Base-by-base conservation (phyloP, 805 yeast genomes). In the Yamadazyma endophytica region DNA sequence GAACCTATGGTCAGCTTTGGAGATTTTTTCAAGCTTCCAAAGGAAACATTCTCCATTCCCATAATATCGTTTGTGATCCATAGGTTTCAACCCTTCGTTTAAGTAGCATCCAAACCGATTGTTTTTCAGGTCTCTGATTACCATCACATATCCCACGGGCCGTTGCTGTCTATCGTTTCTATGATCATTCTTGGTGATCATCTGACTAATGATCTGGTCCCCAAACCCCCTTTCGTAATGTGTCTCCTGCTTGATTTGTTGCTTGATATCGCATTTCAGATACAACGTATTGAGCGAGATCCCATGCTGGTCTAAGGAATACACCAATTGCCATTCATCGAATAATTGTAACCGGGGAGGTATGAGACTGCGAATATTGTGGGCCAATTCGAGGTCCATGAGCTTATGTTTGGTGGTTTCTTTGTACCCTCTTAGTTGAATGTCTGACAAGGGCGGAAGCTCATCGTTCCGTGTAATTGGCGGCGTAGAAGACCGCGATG, bases 31-130 rank as follows among this genome's bases (percentile, higher is more conserved):
- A n/a, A 73, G 49, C 42, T 80, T 83, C 96, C 96, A 90, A 14
- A 90, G 65, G 47, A 92, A 89, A 50, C 97, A 88, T 54, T 90
- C 96, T 1, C 97, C 96, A 58, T 89, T 89, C 1, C 98, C 98
- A 46, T 80, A 83, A 58, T 79, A 90, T 35, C 85, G 68, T 46
- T 75, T 76, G 29, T 74, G 73, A 29, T 85, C 94, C 35, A 79
- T 73, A 1, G 88, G 82, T 36, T 73, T 77, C 36, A 84, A 68
- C 33, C 73, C 66, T 44, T 85, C 95, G 53, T 87, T 87, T 28
- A 79, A 43, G 52, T 76, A 89, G 9, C 86, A 81, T 0, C 97
- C 97, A 61, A 89, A 88, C 25, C 75, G 56, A 17, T 75, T 71
- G 34, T 75, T 75, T 13, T 68, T 58, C 9, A 69, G 61, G 50